Percentiles rank a stretch among this genome's conserved stretches.
Evolutionary conservation across 1,284 basidiomycete species (phyloP).

Genomic region (Ganoderma lingzhi): DNA sequence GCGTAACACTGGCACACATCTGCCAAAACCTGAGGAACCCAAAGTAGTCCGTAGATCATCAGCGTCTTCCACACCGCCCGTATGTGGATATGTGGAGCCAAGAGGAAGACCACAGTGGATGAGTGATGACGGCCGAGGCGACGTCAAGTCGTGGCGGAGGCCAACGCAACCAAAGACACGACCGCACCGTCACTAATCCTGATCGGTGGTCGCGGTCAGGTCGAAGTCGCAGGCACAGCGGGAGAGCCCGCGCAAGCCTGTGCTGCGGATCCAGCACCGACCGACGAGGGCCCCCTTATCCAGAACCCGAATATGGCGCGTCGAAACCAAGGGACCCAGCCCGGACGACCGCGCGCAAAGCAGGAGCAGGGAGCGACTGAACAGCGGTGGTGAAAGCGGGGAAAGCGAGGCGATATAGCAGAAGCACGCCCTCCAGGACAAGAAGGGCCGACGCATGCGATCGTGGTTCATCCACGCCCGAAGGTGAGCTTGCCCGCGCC

Average conservation of each 20-base stretch:
- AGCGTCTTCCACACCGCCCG: conserved; percentile 5
- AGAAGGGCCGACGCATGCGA: background rate
- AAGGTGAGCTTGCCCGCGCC: conserved; percentile 59
- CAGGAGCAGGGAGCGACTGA: background rate
- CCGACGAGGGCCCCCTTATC: conserved; percentile 6
- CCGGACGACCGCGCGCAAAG: background rate
- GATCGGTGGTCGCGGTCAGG: conserved; percentile 5
- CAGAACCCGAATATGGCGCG: conserved; percentile 3
- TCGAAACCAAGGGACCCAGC: conserved; percentile 8
- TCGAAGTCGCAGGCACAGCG: background rate
- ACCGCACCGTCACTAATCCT: background rate
- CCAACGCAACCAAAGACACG: background rate
- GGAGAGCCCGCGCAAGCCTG: conserved; percentile 9
- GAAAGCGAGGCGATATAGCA: background rate
- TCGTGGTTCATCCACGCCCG: conserved; percentile 45
- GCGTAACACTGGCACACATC: conserved; percentile 19
- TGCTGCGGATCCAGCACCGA: conserved; percentile 5
- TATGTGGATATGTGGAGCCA: background rate
- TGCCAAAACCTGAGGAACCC: conserved; percentile 26
- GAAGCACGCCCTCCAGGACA: background rate
- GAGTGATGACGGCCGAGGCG: background rate
- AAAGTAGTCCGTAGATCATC: conserved; percentile 22
- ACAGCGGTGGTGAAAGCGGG: conserved; percentile 1
- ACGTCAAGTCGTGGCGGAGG: background rate
- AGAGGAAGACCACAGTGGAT: background rate